Conservation (phyloP, 2,329 filamentous ascomycete species). For the Fonsecaea pedrosoi region DNA sequence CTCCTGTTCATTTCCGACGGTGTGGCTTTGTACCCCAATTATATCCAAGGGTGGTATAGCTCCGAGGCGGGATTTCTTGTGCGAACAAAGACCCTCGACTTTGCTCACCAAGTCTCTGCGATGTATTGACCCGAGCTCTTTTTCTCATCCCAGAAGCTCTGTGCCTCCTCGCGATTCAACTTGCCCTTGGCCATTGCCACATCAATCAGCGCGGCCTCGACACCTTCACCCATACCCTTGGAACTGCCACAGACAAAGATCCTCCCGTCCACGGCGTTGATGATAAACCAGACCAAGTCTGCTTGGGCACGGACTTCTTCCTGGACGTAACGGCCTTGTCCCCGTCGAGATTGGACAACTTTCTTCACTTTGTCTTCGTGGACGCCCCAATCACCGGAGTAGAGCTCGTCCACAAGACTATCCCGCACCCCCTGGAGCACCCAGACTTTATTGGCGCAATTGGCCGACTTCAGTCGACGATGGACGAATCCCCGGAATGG, state of each 20-base stretch:
- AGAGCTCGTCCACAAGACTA: constrained; percentile 91
- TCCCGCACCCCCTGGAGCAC: constrained; percentile 94
- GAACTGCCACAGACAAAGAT: constrained; percentile 96
- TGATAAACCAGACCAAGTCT: constrained; percentile 97
- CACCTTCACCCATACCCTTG: constrained; percentile 97
- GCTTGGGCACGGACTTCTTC: constrained; percentile 91
- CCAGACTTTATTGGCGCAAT: constrained; percentile 98
- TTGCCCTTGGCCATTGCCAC: constrained; percentile 94
- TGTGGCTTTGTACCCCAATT: background rate
- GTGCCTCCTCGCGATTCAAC: constrained; percentile 79
- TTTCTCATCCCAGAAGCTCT: constrained; percentile 89
- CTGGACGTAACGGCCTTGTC: constrained; percentile 90
- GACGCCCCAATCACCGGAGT: constrained; percentile 94
- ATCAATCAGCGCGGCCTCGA: constrained; percentile 83
- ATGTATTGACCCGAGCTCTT: constrained; percentile 94
- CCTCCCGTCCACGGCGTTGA: constrained; percentile 93
- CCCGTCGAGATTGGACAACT: constrained; percentile 76
- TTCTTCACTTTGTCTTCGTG: constrained; percentile 86
- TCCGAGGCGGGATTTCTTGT: background rate
- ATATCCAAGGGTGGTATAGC: background rate
- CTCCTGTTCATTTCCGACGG: background rate
- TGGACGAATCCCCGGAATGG: constrained; percentile 98
- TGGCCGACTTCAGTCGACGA: constrained; percentile 88
- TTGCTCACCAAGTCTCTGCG: constrained; percentile 60
- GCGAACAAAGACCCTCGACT: background rate